Conservation (phyloP, 2,329 filamentous ascomycete species). For the Ophiostoma novo-ulmi region DNA sequence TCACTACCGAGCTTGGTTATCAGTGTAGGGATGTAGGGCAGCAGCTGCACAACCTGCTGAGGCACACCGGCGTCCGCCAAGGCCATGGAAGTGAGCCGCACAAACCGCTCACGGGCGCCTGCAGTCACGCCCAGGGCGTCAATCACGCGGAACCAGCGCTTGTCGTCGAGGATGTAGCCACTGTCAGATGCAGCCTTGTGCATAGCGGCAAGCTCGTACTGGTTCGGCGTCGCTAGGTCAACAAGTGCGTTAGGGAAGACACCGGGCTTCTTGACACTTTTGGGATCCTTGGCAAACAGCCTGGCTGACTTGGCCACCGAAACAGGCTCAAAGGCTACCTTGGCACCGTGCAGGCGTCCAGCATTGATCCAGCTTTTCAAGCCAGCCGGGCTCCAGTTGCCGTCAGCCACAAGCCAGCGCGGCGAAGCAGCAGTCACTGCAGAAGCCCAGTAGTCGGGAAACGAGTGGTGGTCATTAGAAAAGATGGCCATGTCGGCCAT, state of each 20-base stretch:
- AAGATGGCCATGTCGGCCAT: conserved; percentile 96
- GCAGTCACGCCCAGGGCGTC: conserved; percentile 69
- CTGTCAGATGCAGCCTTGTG: conserved; percentile 62
- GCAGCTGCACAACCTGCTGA: conserved; percentile 73
- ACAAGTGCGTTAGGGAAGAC: conserved; percentile 60
- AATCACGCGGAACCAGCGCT: conserved; percentile 73
- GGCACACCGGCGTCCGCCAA: conserved; percentile 78
- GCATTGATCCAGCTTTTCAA: conserved; percentile 64
- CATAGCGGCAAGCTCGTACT: conserved; percentile 74
- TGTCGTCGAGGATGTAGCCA: conserved; percentile 58
- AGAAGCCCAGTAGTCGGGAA: conserved; percentile 55
- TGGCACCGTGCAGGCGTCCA: conserved; percentile 51
- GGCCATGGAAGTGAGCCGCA: conserved; percentile 57
- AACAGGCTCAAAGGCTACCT: conserved; percentile 82
- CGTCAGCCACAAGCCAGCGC: conserved; percentile 79
- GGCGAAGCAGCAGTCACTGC: conserved; percentile 53
- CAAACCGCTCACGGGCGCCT: conserved; percentile 62
- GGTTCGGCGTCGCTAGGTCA: conserved; percentile 76
- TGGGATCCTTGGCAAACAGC: conserved; percentile 50
- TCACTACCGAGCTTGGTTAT: conserved; percentile 74
- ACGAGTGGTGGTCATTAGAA: conserved; percentile 36
- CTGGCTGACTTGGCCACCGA: conserved; percentile 71
- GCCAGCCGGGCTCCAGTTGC: conserved; percentile 69
- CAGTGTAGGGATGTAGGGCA: conserved; percentile 82
- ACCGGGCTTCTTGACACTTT: neutral